Evolutionary conservation across 1,139 yeast species (phyloP).

Genomic region (Kluyveromyces sp.): DNA sequence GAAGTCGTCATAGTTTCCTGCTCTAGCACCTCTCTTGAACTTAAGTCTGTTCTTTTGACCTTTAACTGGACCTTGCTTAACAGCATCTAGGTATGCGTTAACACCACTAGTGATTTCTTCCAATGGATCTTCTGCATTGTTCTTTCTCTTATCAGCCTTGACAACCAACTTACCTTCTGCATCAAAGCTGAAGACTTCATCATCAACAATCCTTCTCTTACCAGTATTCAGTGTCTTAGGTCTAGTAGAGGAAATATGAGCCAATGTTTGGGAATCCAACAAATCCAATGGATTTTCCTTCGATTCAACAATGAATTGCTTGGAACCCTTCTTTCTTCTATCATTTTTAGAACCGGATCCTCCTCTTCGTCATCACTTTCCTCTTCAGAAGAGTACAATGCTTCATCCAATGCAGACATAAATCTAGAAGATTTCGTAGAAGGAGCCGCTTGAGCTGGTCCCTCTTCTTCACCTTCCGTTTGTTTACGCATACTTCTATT

Average conservation of each 20-base stretch:
- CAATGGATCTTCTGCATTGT: conserved; percentile 46
- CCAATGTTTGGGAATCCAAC: conserved; percentile 73
- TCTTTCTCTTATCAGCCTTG: conserved; percentile 30
- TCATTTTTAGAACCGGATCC: conserved; percentile 19
- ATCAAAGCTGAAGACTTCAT: conserved; percentile 47
- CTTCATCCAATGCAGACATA: conserved; percentile 83
- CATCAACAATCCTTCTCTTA: conserved; percentile 37
- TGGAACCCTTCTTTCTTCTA: conserved; percentile 32
- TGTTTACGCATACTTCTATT: conserved; percentile 77
- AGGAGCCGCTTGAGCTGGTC: conserved; percentile 16
- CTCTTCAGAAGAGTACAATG: conserved; percentile 37
- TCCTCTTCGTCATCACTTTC: conserved; percentile 30
- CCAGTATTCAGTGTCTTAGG: conserved; percentile 54
- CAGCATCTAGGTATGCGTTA: conserved; percentile 90
- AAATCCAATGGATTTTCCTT: conserved; percentile 83
- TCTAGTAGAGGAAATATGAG: conserved; percentile 80
- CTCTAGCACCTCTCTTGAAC: conserved; percentile 58
- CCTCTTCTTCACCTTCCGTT: conserved; percentile 34
- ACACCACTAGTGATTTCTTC: conserved; percentile 46
- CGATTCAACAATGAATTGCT: conserved; percentile 68
- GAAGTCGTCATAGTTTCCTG: conserved; percentile 46
- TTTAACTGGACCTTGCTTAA: conserved; percentile 83
- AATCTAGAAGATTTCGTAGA: conserved; percentile 37
- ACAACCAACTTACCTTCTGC: conserved; percentile 50
- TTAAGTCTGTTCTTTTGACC: conserved; percentile 89